Percentiles rank a stretch among this genome's conserved stretches.
Evolutionary conservation across 345 rosid genomes (phyloP).

Genomic region (Lepidium africanum): DNA sequence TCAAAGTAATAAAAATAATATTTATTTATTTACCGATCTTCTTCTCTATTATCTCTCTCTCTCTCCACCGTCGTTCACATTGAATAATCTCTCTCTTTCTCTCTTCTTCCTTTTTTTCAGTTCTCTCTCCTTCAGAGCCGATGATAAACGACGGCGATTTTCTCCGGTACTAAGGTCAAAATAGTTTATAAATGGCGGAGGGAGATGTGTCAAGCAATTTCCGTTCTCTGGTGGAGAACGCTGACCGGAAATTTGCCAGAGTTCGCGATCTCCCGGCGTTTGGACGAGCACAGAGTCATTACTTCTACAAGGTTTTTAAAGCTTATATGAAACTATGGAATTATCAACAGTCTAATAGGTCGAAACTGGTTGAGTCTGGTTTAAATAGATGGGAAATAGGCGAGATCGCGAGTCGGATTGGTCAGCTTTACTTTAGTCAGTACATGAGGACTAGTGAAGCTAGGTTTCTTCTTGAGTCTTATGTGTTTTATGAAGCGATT

Average conservation of each 20-base stretch:
- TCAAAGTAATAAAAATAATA: neutral
- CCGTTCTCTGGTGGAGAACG: slow-evolving; percentile 68
- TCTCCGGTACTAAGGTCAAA: slow-evolving; percentile 8
- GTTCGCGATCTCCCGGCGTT: slow-evolving; percentile 78
- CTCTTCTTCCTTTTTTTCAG: neutral
- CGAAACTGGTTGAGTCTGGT: slow-evolving; percentile 65
- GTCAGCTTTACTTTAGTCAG: slow-evolving; percentile 91
- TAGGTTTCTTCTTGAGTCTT: slow-evolving; percentile 78
- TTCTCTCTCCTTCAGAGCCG: slow-evolving; percentile 11
- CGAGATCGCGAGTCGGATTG: slow-evolving; percentile 99
- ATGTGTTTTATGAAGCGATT: slow-evolving; percentile 91
- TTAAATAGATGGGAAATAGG: slow-evolving; percentile 97
- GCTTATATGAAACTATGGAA: slow-evolving; percentile 95
- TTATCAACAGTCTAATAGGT: slow-evolving; percentile 81
- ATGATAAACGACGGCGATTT: slow-evolving; percentile 21
- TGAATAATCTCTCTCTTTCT: slow-evolving; percentile 1
- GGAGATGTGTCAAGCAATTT: slow-evolving; percentile 48
- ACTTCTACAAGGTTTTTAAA: slow-evolving; percentile 79
- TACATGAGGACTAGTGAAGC: slow-evolving; percentile 91
- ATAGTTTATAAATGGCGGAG: slow-evolving; percentile 30
- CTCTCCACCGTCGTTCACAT: slow-evolving; percentile 10
- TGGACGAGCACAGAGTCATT: slow-evolving; percentile 47
- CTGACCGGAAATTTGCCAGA: slow-evolving; percentile 87
- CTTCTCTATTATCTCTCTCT: neutral
- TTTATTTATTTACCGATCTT: neutral